Evolutionary conservation across 495 filamentous ascomycete genomes (phyloP), one percentile per base, ranked within the genome.

Genomic region (Mycothermus thermophilus): DNA sequence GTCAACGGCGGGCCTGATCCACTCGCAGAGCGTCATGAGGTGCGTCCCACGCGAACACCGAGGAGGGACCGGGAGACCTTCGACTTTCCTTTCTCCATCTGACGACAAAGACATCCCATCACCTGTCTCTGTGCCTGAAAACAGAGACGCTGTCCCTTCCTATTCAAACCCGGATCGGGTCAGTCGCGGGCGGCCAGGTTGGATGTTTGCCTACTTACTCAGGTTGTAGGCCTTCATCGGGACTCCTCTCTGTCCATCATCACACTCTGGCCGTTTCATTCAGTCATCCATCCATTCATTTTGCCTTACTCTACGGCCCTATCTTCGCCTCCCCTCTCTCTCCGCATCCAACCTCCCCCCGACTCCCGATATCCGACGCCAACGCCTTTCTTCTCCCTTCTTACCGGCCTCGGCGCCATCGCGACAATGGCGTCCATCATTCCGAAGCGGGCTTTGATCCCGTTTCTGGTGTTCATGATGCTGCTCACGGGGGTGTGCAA

Each of bases 391-490:
- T n/a, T n/a, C n/a, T n/a, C n/a, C n/a, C n/a, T n/a, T n/a, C n/a
- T n/a, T n/a, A n/a, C 17, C 27, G 15, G 14, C 30, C 14, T 27
- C 20, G 11, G 5, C 34, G 2, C 4, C 13, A 22, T 11, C 35
- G 15, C 21, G 6, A 38, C 25, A 3, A 64, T 69, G 65, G 46
- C 62, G 32, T 38, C 52, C 28, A 57, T 52, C 20, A 52, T 55
- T 14, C 54, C 51, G 32, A 35, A 46, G 24, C 72, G 69, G 48
- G 73, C 75, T 7, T 43, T 79, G 20, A 74, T 93, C 44, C 84
- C 83, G 5, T 71, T 93, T 45, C 67, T 93, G 42, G 81, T 95
- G 50, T 77, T 68, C 40, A 90, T 93, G 83, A 93, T 95, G 86
- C 67, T 95, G 50, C 48, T 72, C 41, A 71, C 69, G 49, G 90